Conservation (phyloP, 2,329 filamentous ascomycete genomes). For the Ophiobolus disseminans region DNA sequence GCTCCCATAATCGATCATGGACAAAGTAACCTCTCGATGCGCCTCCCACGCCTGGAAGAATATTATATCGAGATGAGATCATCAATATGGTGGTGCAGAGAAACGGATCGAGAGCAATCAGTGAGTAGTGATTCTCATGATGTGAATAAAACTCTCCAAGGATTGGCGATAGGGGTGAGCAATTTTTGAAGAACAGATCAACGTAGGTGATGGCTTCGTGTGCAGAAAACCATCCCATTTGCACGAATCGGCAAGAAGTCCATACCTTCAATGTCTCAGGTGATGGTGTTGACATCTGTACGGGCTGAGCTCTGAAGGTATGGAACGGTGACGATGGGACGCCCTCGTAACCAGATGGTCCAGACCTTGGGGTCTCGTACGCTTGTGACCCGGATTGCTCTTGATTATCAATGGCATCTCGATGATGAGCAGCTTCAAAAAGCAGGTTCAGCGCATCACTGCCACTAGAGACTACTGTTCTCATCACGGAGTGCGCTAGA, state of each 20-base stretch:
- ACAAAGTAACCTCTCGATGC: conserved; percentile 61
- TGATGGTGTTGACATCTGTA: conserved; percentile 49
- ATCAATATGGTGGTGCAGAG: conserved; percentile 62
- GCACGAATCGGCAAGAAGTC: conserved; percentile 61
- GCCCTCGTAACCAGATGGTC: conserved; percentile 34
- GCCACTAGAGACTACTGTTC: conserved; percentile 60
- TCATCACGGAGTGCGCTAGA: conserved; percentile 53
- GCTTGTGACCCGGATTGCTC: conserved; percentile 44
- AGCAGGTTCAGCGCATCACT: conserved; percentile 62
- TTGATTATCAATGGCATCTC: conserved; percentile 45
- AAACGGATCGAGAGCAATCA: conserved; percentile 61
- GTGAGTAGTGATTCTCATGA: conserved; percentile 56
- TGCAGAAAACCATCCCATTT: conserved; percentile 64
- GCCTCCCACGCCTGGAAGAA: conserved; percentile 47
- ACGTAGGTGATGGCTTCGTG: conserved; percentile 62
- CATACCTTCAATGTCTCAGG: conserved; percentile 54
- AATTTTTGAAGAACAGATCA: conserved; percentile 61
- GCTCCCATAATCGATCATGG: conserved; percentile 62
- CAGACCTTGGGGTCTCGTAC: conserved; percentile 47
- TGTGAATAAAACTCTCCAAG: conserved; percentile 58
- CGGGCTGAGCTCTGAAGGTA: conserved; percentile 44
- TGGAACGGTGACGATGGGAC: conserved; percentile 38
- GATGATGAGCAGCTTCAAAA: conserved; percentile 57
- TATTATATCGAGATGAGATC: conserved; percentile 61
- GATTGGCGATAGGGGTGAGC: conserved; percentile 60